These are phyloP conservation scores for Tylopilus intermedius DNA, from an alignment of 768 basidiomycete genomes.

Conservation along the genomic window DNA sequence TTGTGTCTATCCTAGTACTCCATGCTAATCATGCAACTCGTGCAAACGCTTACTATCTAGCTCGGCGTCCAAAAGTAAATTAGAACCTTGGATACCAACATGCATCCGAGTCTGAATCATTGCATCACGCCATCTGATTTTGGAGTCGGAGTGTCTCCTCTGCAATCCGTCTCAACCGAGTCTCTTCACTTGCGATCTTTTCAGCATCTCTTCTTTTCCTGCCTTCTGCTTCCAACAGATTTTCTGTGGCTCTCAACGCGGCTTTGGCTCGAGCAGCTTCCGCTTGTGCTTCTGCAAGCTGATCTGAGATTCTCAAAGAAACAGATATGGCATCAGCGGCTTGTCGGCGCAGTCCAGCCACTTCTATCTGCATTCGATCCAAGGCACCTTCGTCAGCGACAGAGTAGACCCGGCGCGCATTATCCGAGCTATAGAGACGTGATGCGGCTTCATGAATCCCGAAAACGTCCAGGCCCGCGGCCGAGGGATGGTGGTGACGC, in stretches of 20 bases:
- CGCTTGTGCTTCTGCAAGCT: conserved; percentile 60
- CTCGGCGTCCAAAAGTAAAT: not conserved
- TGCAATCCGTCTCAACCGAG: conserved; percentile 39
- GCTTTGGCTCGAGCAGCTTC: conserved; percentile 55
- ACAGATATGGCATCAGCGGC: conserved; percentile 64
- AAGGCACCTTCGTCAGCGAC: conserved; percentile 40
- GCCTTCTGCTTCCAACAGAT: conserved; percentile 56
- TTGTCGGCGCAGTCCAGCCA: conserved; percentile 58
- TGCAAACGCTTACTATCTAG: not conserved
- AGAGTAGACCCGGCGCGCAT: conserved; percentile 22
- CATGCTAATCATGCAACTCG: not conserved
- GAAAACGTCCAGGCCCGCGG: conserved; percentile 35
- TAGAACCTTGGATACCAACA: not conserved
- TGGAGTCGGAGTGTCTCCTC: conserved; percentile 46
- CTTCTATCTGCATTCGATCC: conserved; percentile 63
- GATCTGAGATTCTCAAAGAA: conserved; percentile 62
- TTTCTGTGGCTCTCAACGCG: conserved; percentile 51
- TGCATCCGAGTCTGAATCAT: not conserved
- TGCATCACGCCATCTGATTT: conserved; percentile 18
- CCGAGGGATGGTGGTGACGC: conserved; percentile 39
- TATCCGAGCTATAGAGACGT: conserved; percentile 40
- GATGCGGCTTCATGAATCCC: conserved; percentile 33
- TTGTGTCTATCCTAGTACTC: conserved; percentile 8
- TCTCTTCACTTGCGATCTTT: conserved; percentile 45
- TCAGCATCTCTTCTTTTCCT: conserved; percentile 57